A percentile compares a stretch with the other conserved stretches of the same genome.
Conservation (phyloP, 129 eudicot genomes). For the Chrysanthemum lavandulifolium region DNA sequence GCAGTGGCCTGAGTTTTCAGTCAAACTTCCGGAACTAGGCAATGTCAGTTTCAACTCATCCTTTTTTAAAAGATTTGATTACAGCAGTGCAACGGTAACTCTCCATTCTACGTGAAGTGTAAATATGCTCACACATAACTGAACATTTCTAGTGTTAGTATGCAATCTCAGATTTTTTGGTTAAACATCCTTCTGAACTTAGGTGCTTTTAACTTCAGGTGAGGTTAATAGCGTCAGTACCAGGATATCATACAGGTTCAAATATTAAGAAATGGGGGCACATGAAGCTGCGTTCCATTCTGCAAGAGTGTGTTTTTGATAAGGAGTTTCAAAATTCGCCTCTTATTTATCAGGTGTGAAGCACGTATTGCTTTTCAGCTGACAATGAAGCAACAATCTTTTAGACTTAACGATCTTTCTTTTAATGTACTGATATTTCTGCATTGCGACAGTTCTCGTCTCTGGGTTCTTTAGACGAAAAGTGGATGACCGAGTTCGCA, state of each 20-base stretch:
- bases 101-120: not conserved
- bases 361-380: not conserved
- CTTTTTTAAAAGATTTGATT: slow-evolving; percentile 87
- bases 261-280: slow-evolving; percentile 93
- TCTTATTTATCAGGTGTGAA: slow-evolving; percentile 83
- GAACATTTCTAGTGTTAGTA: not conserved
- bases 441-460: slow-evolving; percentile 70
- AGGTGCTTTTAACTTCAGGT: slow-evolving; percentile 47
- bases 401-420: not conserved
- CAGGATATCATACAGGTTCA: slow-evolving; percentile 94
- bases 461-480: slow-evolving; percentile 96
- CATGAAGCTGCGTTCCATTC: slow-evolving; percentile 83
- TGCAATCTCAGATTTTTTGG: not conserved
- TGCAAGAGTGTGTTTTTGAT: slow-evolving; percentile 73
- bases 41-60: slow-evolving; percentile 54
- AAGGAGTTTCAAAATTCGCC: slow-evolving; percentile 73
- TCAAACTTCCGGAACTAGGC: slow-evolving; percentile 53
- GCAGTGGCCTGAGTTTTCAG: slow-evolving; percentile 85
- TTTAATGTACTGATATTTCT: slow-evolving; percentile 19
- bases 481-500: slow-evolving; percentile 95
- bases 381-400: not conserved
- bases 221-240: slow-evolving; percentile 92
- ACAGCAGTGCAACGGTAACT: slow-evolving; percentile 76
- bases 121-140: slow-evolving; percentile 2
- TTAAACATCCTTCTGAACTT: not conserved